Base-by-base conservation (phyloP, 108 stramenopile genomes). In the Cafeteria roenbergensis region DNA sequence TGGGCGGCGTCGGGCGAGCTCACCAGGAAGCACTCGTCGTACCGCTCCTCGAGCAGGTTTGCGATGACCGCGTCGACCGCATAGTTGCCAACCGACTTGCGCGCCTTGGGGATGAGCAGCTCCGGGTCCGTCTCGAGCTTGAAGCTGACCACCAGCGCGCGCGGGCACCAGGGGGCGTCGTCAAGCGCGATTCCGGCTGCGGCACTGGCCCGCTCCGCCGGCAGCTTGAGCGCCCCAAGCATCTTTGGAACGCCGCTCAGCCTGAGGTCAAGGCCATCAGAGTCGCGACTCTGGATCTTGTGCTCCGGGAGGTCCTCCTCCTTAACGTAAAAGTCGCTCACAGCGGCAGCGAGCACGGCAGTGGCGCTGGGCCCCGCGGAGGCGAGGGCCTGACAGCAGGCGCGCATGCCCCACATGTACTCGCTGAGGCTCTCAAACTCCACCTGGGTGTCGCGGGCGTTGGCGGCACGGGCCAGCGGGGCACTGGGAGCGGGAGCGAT, bases 301-400 rank as follows among this genome's bases (percentile, higher is more conserved):
- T 98, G 96, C 72, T 80, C 63, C 14, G 75, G 67, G 71, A 84
- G 86, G 60, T 90, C 67, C 26, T 71, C 73, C n/a, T 60, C 38
- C 22, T 93, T 93, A 35, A 94, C 69, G 73, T 93, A 89, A 78
- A 94, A 98, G 71, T 98, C 96, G 65, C 82, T 85, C 35, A 98
- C 96, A 3, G 96, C 96, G 21, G 91, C 91, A 12, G 94, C 90
- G 27, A 94, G 75, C 71, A 85, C 91, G 36, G 90, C 66, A 55
- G 91, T 64, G 34, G 56, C 75, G 54, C n/a, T 8, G 1, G 63
- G 55, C 36, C 36, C 69, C 24, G 73, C 87, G 34, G 86, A 71
- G 21, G 12, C 30, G 60, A 29, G 17, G 52, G 38, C 42, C 21
- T 26, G 4, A 21, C n/a, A 34, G 17, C 34, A 34, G 25, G n/a